phyloP scores from a whole-genome alignment of 768 basidiomycete genomes.

The Myochromella boudieri region DNA sequence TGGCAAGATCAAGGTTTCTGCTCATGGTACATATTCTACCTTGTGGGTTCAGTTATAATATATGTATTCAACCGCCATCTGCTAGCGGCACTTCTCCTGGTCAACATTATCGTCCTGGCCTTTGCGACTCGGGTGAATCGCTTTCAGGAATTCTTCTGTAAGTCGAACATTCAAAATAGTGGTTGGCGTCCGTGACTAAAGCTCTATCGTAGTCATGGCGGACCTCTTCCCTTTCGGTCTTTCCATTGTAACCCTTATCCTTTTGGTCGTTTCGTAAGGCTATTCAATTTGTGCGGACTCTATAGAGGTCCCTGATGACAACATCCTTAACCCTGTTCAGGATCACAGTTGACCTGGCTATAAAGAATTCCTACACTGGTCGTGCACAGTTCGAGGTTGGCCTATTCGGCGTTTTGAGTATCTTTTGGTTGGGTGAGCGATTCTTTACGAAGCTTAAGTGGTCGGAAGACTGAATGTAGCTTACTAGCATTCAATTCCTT shows the following conservation, averaged over 20 bases:
- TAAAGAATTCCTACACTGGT: slow-evolving; percentile 41
- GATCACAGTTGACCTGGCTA: slow-evolving; percentile 39
- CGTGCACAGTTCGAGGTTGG: slow-evolving; percentile 49
- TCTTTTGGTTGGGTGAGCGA: slow-evolving; percentile 55
- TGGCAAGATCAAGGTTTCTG: slow-evolving; percentile 14
- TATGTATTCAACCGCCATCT: not conserved
- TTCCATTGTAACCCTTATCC: slow-evolving; percentile 48
- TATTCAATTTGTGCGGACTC: not conserved
- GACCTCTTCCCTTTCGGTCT: slow-evolving; percentile 63
- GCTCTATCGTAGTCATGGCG: slow-evolving; percentile 43
- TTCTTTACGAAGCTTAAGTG: not conserved
- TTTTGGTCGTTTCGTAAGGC: slow-evolving; percentile 43
- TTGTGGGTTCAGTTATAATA: not conserved
- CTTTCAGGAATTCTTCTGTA: slow-evolving; percentile 63
- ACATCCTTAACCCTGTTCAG: slow-evolving; percentile 24
- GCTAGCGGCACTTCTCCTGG: slow-evolving; percentile 41
- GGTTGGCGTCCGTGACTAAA: not conserved
- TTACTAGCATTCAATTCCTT: slow-evolving; percentile 56
- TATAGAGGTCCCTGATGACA: not conserved
- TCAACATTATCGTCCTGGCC: slow-evolving; percentile 51
- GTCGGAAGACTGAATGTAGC: not conserved
- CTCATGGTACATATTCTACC: slow-evolving; percentile 12
- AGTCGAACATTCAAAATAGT: slow-evolving; percentile 13
- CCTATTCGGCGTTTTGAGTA: slow-evolving; percentile 40
- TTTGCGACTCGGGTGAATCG: slow-evolving; percentile 53